phyloP scores from a whole-genome alignment of 768 basidiomycete species.

The Gelatoporia subvermispora region DNA sequence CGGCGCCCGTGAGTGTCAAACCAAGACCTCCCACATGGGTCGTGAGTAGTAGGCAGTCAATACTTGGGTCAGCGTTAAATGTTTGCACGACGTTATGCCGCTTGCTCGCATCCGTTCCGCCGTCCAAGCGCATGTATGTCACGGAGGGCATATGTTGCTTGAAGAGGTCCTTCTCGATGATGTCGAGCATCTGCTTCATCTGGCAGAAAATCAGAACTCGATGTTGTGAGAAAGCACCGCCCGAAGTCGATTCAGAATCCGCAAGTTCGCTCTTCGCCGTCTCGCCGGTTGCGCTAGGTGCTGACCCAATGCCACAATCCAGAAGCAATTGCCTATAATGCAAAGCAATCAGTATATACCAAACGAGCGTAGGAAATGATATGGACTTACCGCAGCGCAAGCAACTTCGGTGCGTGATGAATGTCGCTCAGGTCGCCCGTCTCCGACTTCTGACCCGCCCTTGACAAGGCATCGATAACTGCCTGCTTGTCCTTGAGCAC shows the following conservation, averaged over 20 bases:
- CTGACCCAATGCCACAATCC: constrained; percentile 89
- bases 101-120: constrained; percentile 85
- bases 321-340: constrained; percentile 75
- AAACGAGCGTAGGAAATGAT: not conserved
- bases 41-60: constrained; percentile 92
- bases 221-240: constrained; percentile 80
- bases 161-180: constrained; percentile 94
- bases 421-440: constrained; percentile 63
- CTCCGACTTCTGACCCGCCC: constrained; percentile 41
- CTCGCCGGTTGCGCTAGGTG: constrained; percentile 40
- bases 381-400: constrained; percentile 73
- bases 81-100: constrained; percentile 97
- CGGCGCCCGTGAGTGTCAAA: constrained; percentile 93
- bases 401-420: constrained; percentile 88
- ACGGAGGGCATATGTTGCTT: constrained; percentile 89
- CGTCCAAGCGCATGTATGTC: constrained; percentile 98
- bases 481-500: constrained; percentile 75
- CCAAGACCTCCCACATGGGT: constrained; percentile 97
- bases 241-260: constrained; percentile 48
- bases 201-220: constrained; percentile 99
- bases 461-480: constrained; percentile 51
- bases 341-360: constrained; percentile 6
- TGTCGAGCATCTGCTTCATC: constrained; percentile 98
- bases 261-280: constrained; percentile 62
- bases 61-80: constrained; percentile 96